phyloP scores from a whole-genome alignment of 176 grass and related monocot genomes.

The Raddia distichophylla region DNA sequence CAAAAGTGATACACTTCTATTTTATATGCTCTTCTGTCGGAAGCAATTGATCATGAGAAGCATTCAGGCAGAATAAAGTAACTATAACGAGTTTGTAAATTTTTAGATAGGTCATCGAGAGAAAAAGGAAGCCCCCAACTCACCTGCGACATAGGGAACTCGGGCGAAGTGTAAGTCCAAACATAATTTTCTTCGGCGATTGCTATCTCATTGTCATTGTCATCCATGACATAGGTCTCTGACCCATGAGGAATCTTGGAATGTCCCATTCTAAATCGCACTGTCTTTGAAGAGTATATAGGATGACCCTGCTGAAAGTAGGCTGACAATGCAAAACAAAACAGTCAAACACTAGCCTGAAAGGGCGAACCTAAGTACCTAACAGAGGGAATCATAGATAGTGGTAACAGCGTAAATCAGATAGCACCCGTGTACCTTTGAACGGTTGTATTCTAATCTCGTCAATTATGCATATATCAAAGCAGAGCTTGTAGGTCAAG shows the following conservation, averaged over 20 bases:
- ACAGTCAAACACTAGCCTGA: background rate
- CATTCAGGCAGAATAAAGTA: background rate
- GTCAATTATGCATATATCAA: slow-evolving; percentile 54
- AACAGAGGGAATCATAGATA: background rate
- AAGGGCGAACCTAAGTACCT: slow-evolving; percentile 18
- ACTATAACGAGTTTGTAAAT: background rate
- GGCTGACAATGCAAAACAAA: slow-evolving; percentile 44
- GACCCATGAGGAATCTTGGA: slow-evolving; percentile 40
- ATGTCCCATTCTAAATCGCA: slow-evolving; percentile 73
- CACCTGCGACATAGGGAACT: slow-evolving; percentile 81
- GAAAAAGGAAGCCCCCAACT: slow-evolving; percentile 3
- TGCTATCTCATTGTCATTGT: slow-evolving; percentile 37
- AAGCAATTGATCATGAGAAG: background rate
- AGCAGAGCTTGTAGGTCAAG: slow-evolving; percentile 64
- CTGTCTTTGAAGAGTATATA: slow-evolving; percentile 71
- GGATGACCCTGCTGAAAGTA: slow-evolving; percentile 54
- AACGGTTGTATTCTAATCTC: slow-evolving; percentile 74
- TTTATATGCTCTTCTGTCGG: background rate
- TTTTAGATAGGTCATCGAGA: slow-evolving; percentile 3
- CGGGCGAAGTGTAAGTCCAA: slow-evolving; percentile 84
- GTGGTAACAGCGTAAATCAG: background rate
- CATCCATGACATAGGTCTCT: slow-evolving; percentile 31
- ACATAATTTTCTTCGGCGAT: slow-evolving; percentile 64
- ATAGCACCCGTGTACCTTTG: slow-evolving; percentile 48
- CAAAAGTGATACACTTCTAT: background rate